Evolutionary conservation across 352 stramenopile species (phyloP).

Genomic region (Chrysophaeum taylorii): DNA sequence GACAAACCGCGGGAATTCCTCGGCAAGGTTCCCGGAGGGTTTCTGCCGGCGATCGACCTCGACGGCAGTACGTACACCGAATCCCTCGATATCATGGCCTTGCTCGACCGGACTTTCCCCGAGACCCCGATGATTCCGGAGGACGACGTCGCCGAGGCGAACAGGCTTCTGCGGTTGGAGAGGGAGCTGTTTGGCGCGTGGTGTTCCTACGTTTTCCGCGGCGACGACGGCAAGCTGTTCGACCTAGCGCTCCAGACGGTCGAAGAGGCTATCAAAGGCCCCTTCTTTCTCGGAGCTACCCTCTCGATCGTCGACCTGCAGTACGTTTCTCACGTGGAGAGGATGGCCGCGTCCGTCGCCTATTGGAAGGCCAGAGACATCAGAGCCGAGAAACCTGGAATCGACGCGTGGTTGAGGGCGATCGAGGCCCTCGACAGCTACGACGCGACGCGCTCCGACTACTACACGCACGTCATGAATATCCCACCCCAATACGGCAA

Average conservation of each 20-base stretch:
- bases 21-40: slow-evolving; percentile 52
- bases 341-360: slow-evolving; percentile 56
- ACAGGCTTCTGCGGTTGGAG: slow-evolving; percentile 57
- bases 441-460: slow-evolving; percentile 63
- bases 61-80: slow-evolving; percentile 57
- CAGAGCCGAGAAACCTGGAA: slow-evolving; percentile 34
- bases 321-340: slow-evolving; percentile 61
- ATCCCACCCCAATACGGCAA: slow-evolving; percentile 62
- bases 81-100: slow-evolving; percentile 61
- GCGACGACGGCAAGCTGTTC: slow-evolving; percentile 18
- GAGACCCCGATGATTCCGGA: slow-evolving; percentile 20
- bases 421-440: slow-evolving; percentile 61
- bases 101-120: slow-evolving; percentile 55
- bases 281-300: slow-evolving; percentile 17
- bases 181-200: slow-evolving; percentile 60
- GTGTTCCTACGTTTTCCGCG: slow-evolving; percentile 58
- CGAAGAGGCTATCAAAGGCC: too few relatives aligned
- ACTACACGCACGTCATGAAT: slow-evolving; percentile 63
- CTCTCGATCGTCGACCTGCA: slow-evolving; percentile 64
- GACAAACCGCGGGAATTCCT: slow-evolving; percentile 61
- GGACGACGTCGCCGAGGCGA: slow-evolving; percentile 29
- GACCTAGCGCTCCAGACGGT: slow-evolving; percentile 29
- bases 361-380: slow-evolving; percentile 68
- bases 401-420: slow-evolving; percentile 63
- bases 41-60: slow-evolving; percentile 60